Percentiles rank a stretch among this genome's conserved stretches.
Evolutionary conservation across 163 green algal species (phyloP).

Genomic region (Coccomyxa subellipsoidea): DNA sequence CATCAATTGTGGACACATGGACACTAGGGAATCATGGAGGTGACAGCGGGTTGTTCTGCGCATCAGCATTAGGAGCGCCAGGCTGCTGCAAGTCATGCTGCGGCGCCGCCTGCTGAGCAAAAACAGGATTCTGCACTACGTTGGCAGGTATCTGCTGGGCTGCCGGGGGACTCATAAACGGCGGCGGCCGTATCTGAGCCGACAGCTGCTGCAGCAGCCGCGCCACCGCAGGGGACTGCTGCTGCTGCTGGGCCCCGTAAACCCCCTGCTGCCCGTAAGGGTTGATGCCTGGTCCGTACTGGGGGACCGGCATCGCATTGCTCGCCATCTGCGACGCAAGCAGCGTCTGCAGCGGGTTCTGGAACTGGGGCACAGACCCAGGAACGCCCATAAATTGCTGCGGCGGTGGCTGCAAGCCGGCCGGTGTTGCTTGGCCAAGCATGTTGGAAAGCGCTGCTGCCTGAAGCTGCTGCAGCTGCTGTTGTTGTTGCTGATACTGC

Average conservation of each 20-base stretch:
- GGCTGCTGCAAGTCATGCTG: not conserved
- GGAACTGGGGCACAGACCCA: not conserved
- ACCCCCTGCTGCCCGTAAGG: not conserved
- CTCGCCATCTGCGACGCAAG: not conserved
- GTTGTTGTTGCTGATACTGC: not conserved
- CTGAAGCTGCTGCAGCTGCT: not conserved
- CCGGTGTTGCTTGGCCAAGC: not conserved
- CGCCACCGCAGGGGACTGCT: not conserved
- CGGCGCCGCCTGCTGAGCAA: not conserved
- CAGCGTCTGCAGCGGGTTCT: not conserved
- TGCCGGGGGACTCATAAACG: not conserved
- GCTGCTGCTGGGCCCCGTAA: not conserved
- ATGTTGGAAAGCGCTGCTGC: not conserved
- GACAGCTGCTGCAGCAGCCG: not conserved
- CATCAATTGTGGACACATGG: too few species aligned
- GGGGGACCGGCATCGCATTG: not conserved
- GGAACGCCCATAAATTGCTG: not conserved
- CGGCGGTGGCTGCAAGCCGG: not conserved
- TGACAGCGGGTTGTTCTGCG: not conserved
- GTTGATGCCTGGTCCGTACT: not conserved
- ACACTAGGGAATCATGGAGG: too few species aligned
- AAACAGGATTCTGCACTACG: not conserved
- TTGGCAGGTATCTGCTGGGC: not conserved
- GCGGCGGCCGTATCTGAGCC: not conserved
- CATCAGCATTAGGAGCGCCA: not conserved